Percentiles rank a stretch among this genome's conserved stretches.
Conservation (phyloP, 176 grass and related monocot genomes). For the Eleusine coracana region DNA sequence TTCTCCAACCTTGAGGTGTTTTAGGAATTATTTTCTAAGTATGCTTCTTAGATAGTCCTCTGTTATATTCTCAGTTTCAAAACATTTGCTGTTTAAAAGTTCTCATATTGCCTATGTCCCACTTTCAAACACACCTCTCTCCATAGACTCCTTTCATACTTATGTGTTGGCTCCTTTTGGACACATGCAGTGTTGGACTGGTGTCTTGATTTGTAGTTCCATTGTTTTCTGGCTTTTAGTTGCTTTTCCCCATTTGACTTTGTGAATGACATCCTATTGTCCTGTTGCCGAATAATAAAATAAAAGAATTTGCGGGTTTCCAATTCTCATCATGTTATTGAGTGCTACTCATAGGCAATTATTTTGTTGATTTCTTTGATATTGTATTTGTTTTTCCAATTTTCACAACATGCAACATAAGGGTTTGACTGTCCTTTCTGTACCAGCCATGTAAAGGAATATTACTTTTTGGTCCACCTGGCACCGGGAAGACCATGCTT, state of each 20-base stretch:
- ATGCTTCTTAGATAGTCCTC: neutral
- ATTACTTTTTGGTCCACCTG: conserved; percentile 96
- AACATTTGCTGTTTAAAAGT: neutral
- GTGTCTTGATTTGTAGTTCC: neutral
- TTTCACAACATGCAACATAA: conserved; percentile 23
- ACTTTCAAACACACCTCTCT: neutral
- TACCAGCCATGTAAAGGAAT: conserved; percentile 94
- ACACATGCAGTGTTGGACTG: neutral
- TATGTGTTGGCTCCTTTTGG: neutral
- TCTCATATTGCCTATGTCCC: neutral
- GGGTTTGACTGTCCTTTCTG: conserved; percentile 35
- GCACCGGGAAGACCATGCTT: conserved; percentile 98
- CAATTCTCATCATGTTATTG: conserved; percentile 2
- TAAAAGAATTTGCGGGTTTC: neutral
- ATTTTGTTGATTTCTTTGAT: conserved; percentile 7
- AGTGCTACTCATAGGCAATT: conserved; percentile 1
- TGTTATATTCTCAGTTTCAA: neutral
- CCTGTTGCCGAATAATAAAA: neutral
- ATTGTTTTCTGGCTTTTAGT: neutral
- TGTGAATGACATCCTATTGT: neutral
- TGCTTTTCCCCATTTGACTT: neutral
- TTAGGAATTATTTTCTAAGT: conserved; percentile 6
- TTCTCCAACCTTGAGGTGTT: conserved; percentile 11
- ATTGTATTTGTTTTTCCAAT: neutral
- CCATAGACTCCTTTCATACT: neutral